phyloP scores from a whole-genome alignment of 2,329 filamentous ascomycete species.

The Verticillium zaregamsianum region DNA sequence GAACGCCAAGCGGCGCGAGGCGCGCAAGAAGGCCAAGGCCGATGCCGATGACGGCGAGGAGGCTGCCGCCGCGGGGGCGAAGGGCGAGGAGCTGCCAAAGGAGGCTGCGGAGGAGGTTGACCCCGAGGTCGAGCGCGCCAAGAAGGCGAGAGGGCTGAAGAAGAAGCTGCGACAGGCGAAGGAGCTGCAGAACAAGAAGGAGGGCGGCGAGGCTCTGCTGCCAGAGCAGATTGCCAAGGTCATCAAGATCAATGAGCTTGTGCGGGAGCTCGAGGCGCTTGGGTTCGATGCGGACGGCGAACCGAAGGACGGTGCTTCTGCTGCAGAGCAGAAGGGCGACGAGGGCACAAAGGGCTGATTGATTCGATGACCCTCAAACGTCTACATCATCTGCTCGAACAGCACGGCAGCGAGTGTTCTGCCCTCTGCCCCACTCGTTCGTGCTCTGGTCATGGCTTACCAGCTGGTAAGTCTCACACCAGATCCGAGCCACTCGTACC shows the following conservation, averaged over 20 bases:
- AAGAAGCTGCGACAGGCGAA: conserved; percentile 95
- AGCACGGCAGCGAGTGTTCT: neutral
- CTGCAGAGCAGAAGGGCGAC: neutral
- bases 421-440: neutral
- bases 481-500: neutral
- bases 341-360: neutral
- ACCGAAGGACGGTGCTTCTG: neutral
- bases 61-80: conserved; percentile 14
- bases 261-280: conserved; percentile 79
- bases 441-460: neutral
- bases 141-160: conserved; percentile 84
- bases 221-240: conserved; percentile 97
- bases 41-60: conserved; percentile 53
- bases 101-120: conserved; percentile 48
- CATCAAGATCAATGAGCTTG: conserved; percentile 91
- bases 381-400: neutral
- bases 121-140: conserved; percentile 76
- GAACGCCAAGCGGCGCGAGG: conserved; percentile 73
- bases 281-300: conserved; percentile 59
- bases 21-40: conserved; percentile 50
- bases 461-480: neutral
- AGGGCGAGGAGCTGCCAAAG: conserved; percentile 10
- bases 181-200: conserved; percentile 87
- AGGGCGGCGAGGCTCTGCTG: conserved; percentile 74
- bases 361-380: neutral